Percentiles rank a stretch among this genome's conserved stretches.
Conservation (phyloP, 331 rosid species). For the Malus hybrid region DNA sequence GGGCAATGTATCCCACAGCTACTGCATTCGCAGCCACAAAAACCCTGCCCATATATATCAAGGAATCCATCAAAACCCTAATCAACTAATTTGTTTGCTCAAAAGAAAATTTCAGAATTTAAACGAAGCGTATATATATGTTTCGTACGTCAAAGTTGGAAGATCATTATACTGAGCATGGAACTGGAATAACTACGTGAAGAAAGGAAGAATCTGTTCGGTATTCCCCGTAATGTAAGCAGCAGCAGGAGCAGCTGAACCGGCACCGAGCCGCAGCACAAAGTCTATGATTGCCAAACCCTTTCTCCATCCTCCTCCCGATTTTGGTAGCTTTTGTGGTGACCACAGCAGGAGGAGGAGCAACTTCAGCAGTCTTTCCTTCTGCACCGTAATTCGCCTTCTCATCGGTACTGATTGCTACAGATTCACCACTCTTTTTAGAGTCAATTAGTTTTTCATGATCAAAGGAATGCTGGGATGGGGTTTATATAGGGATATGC, state of each 20-base stretch:
- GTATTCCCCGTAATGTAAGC: slow-evolving; percentile 3
- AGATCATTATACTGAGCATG: slow-evolving; percentile 17
- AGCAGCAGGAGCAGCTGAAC: slow-evolving; percentile 19
- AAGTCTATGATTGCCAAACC: slow-evolving; percentile 6
- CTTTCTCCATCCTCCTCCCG: slow-evolving; percentile 5
- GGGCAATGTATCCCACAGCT: slow-evolving; percentile 7
- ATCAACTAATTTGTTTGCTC: background rate
- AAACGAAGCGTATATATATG: too few species aligned
- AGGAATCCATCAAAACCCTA: background rate
- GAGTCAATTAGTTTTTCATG: background rate
- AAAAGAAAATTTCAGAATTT: too few species aligned
- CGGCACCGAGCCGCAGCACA: slow-evolving; percentile 15
- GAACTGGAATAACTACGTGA: slow-evolving; percentile 27
- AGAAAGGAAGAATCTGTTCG: slow-evolving; percentile 20
- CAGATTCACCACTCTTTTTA: background rate
- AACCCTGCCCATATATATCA: slow-evolving; percentile 11
- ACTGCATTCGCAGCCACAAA: slow-evolving; percentile 12
- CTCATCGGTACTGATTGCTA: background rate
- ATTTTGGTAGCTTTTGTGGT: background rate
- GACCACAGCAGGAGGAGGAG: background rate
- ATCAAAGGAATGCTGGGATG: background rate
- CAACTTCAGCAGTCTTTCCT: slow-evolving; percentile 2
- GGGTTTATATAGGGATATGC: background rate
- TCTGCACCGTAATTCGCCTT: background rate
- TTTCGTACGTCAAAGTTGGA: slow-evolving; percentile 19